These are phyloP conservation scores for Paramecium caudatum DNA, from an alignment of 73 alveolate genomes.

Conservation along the genomic window DNA sequence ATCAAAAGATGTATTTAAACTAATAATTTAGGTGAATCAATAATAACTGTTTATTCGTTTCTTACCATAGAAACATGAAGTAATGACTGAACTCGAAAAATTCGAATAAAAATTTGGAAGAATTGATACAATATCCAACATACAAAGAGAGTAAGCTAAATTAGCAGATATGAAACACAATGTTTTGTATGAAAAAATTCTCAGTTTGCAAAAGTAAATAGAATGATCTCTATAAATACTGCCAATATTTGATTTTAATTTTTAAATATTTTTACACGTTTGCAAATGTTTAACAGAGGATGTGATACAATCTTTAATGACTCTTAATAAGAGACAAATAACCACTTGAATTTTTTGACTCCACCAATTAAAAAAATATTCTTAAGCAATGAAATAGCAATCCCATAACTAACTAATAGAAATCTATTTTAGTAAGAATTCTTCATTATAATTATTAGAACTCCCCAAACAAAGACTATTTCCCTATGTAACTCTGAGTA, in stretches of 20 bases:
- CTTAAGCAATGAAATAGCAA: conserved; percentile 36
- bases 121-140: conserved; percentile 16
- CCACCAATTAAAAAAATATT: conserved; percentile 39
- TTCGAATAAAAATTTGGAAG: conserved; percentile 41
- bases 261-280: not conserved
- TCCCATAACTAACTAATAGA: not conserved
- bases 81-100: not conserved
- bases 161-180: conserved; percentile 45
- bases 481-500: not conserved
- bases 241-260: not conserved
- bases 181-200: conserved; percentile 8
- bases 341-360: conserved; percentile 1
- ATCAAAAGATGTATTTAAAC: conserved; percentile 12
- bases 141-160: conserved; percentile 26
- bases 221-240: conserved; percentile 25
- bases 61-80: not conserved
- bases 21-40: not conserved
- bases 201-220: not conserved
- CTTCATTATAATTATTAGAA: not conserved
- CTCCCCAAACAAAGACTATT: not conserved
- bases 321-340: not conserved
- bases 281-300: conserved; percentile 21
- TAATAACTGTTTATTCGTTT: not conserved
- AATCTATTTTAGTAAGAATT: conserved; percentile 12
- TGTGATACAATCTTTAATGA: not conserved